phyloP scores from a whole-genome alignment of 495 filamentous ascomycete genomes.

The Aspergillus campestris region DNA sequence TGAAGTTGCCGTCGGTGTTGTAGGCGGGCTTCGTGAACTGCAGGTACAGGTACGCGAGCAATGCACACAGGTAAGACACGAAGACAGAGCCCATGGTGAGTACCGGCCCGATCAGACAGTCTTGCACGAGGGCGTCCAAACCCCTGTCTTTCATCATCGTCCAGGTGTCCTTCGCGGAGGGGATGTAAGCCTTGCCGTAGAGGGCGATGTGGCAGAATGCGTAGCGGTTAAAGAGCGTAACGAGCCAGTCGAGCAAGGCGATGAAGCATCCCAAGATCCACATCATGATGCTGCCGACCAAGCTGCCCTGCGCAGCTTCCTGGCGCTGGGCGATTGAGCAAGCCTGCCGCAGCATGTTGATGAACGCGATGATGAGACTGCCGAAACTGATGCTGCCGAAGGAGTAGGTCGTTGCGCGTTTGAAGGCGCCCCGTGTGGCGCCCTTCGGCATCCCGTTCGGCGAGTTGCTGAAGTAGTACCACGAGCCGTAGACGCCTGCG shows the following conservation, averaged over 20 bases:
- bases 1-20: conserved; percentile 62
- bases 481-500: conserved; percentile 81
- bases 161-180: conserved; percentile 83
- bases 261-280: conserved; percentile 72
- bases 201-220: conserved; percentile 88
- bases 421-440: conserved; percentile 65
- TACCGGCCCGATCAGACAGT: conserved; percentile 84
- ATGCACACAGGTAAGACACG: conserved; percentile 70
- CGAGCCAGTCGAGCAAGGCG: conserved; percentile 71
- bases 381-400: conserved; percentile 88
- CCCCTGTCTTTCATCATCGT: conserved; percentile 85
- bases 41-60: conserved; percentile 79
- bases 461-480: conserved; percentile 75
- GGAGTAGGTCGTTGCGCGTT: conserved; percentile 73
- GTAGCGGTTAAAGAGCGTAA: conserved; percentile 64
- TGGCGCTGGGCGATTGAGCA: conserved; percentile 63
- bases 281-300: conserved; percentile 55
- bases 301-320: conserved; percentile 57
- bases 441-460: conserved; percentile 55
- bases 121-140: conserved; percentile 80
- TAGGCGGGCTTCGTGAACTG: conserved; percentile 70
- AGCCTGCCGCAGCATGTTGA: conserved; percentile 72
- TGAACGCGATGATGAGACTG: conserved; percentile 75
- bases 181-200: conserved; percentile 80
- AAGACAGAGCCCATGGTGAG: conserved; percentile 80